A percentile compares a stretch with the other conserved stretches of the same genome.
Evolutionary conservation across 805 yeast genomes (phyloP).

Genomic region (Tetrapisispora nanseiensis): DNA sequence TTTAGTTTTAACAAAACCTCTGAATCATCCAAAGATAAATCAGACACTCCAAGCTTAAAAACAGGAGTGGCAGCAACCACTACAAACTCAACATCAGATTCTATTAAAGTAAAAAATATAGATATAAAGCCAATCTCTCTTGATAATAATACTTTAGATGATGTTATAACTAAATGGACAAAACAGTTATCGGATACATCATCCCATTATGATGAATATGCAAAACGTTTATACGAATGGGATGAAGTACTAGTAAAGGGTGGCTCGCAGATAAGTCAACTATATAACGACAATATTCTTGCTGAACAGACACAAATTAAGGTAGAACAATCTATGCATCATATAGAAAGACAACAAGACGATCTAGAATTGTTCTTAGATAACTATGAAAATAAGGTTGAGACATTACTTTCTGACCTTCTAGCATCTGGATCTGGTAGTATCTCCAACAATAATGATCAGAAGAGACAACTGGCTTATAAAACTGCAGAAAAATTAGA

Average conservation of each 20-base stretch:
- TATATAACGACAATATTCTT: slow-evolving; percentile 65
- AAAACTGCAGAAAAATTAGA: slow-evolving; percentile 77
- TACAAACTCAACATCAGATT: neutral
- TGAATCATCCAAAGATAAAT: neutral
- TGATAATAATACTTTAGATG: slow-evolving; percentile 87
- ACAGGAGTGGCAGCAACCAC: neutral
- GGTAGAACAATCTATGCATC: slow-evolving; percentile 78
- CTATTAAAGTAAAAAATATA: slow-evolving; percentile 35
- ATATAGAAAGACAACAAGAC: slow-evolving; percentile 85
- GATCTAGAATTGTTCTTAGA: slow-evolving; percentile 77
- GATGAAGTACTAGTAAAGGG: slow-evolving; percentile 75
- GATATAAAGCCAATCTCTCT: slow-evolving; percentile 65
- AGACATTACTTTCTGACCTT: slow-evolving; percentile 30
- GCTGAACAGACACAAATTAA: slow-evolving; percentile 81
- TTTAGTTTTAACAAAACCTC: slow-evolving; percentile 4
- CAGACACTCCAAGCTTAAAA: neutral
- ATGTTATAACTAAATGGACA: slow-evolving; percentile 88
- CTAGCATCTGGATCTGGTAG: slow-evolving; percentile 21
- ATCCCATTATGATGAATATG: slow-evolving; percentile 62
- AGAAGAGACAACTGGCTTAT: slow-evolving; percentile 83
- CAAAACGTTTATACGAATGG: slow-evolving; percentile 72
- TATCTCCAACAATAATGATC: slow-evolving; percentile 42
- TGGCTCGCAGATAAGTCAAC: slow-evolving; percentile 70
- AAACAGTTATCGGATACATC: slow-evolving; percentile 68
- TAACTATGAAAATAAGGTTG: slow-evolving; percentile 54